Base-by-base conservation (phyloP, 169 alveolate genomes). In the Hepatocystis sp. region DNA sequence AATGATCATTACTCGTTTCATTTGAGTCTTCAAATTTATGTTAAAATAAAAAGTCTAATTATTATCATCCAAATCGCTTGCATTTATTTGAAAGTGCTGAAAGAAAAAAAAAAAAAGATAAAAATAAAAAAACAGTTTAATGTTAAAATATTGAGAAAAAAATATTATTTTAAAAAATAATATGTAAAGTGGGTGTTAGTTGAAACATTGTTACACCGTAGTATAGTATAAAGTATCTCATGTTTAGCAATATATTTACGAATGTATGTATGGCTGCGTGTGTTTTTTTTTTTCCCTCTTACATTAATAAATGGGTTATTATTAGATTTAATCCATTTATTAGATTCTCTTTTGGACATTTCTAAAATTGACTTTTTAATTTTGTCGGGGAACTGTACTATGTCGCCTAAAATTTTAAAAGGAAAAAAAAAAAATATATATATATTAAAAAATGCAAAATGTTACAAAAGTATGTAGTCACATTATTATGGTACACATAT, bases 251-350 rank as follows among this genome's bases (percentile, higher is more conserved):
- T n/a, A n/a, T n/a, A n/a, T n/a, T n/a, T n/a, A n/a, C n/a, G n/a
- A n/a, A n/a, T n/a, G n/a, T n/a, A n/a, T n/a, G n/a, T n/a, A n/a
- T n/a, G n/a, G n/a, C n/a, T n/a, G n/a, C n/a, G n/a, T 27, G 13
- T 15, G 42, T 25, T 21, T 13, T 51, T 15, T 21, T 46, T 30
- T 44, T 60, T 25, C 60, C 30, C 34, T 8, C 36, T 44, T 76
- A 81, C 89, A 44, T 81, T 81, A 61, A 81, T 81, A 44, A 53
- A 81, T 19, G 89, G 89, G 63, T 81, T 84, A 63, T 81, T 84
- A 11, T 32, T 81, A 32, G 89, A 81, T 44, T 28, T 81, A 10
- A 81, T 81, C 81, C 89, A 81, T 63, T 64, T 81, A 30, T 17
- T 51, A 19, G 67, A 47, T 28, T 81, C 84, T 36, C 40, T 32